These are phyloP conservation scores for Russula abietina DNA, from an alignment of 768 basidiomycete genomes.

Conservation along the genomic window DNA sequence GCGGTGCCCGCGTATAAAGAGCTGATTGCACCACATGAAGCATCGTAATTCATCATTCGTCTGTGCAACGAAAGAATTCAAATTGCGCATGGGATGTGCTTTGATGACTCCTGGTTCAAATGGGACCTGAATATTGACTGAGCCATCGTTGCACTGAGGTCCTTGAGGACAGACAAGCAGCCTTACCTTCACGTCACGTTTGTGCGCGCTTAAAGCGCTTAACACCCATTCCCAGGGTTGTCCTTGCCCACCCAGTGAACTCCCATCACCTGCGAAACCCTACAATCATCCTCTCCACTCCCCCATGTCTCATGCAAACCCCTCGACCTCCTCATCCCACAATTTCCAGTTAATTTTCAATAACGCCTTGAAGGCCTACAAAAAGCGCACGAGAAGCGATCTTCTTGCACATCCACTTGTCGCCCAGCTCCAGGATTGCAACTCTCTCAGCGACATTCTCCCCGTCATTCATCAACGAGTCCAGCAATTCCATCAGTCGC, in stretches of 20 bases:
- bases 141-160: too few relatives aligned
- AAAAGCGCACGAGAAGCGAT: neutral
- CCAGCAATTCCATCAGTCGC: neutral
- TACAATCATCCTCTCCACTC: too few relatives aligned
- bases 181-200: too few relatives aligned
- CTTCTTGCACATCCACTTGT: neutral
- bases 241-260: too few relatives aligned
- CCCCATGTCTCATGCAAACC: too few relatives aligned
- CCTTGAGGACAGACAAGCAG: too few relatives aligned
- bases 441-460: neutral
- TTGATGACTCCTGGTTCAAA: neutral
- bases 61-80: neutral
- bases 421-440: neutral
- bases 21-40: neutral
- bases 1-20: slow-evolving; percentile 1
- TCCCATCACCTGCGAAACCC: too few relatives aligned
- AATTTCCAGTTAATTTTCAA: neutral
- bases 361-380: neutral
- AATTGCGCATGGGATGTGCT: neutral
- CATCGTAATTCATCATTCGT: neutral
- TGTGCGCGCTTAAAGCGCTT: too few relatives aligned
- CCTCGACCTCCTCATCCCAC: too few relatives aligned
- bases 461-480: neutral
- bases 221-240: too few relatives aligned
- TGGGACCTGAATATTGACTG: too few relatives aligned